Percentiles rank a stretch among this genome's conserved stretches.
Evolutionary conservation across 1,139 yeast species (phyloP).

Genomic region (Kluyveromyces marxianus): DNA sequence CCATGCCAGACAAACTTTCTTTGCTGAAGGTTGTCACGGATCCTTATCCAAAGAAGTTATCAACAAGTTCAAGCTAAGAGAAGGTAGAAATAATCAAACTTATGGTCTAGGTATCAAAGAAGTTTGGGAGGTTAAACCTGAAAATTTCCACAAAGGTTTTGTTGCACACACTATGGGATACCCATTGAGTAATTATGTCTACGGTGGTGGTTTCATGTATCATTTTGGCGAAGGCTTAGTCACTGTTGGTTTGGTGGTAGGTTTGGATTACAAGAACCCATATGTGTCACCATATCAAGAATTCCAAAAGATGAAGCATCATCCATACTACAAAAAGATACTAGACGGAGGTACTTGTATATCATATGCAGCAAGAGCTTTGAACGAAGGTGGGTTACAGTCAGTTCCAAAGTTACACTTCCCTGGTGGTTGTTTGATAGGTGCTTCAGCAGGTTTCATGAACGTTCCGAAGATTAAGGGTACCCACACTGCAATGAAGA

Average conservation of each 20-base stretch:
- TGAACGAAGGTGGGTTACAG: constrained; percentile 94
- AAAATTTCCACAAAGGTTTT: constrained; percentile 69
- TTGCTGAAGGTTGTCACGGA: constrained; percentile 98
- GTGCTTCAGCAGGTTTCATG: constrained; percentile 93
- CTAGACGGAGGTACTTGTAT: constrained; percentile 86
- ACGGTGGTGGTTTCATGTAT: constrained; percentile 96
- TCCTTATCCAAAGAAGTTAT: constrained; percentile 76
- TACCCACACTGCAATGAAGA: constrained; percentile 94
- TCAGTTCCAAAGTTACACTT: constrained; percentile 81
- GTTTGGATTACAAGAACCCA: constrained; percentile 89
- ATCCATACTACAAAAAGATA: constrained; percentile 72
- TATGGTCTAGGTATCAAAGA: constrained; percentile 94
- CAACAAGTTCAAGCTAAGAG: constrained; percentile 58
- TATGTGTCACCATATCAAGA: constrained; percentile 93
- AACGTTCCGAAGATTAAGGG: constrained; percentile 97
- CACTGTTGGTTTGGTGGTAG: constrained; percentile 83
- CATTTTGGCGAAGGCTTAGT: constrained; percentile 93
- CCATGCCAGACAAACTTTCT: constrained; percentile 76
- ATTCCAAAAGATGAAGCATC: constrained; percentile 88
- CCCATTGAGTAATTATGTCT: constrained; percentile 66
- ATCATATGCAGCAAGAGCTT: constrained; percentile 90
- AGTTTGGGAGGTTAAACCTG: constrained; percentile 92
- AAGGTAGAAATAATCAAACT: constrained; percentile 68
- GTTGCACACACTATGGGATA: constrained; percentile 88
- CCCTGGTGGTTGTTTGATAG: constrained; percentile 94